Percentiles rank a stretch among this genome's conserved stretches.
Evolutionary conservation across 2,329 filamentous ascomycete genomes (phyloP).

Genomic region (Cordyceps tenuipes): DNA sequence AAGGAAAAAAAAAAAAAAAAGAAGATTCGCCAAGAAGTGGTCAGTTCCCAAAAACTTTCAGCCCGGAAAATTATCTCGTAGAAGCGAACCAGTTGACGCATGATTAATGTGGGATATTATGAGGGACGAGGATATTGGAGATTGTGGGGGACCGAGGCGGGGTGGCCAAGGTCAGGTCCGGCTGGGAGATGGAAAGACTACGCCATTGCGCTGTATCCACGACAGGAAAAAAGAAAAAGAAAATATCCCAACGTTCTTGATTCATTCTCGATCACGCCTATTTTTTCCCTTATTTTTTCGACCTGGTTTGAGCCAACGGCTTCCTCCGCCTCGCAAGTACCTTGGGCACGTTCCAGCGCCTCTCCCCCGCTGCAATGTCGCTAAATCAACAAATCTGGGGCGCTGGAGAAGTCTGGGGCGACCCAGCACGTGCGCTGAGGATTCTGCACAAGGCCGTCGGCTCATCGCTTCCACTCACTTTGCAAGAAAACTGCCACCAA

Average conservation of each 20-base stretch:
- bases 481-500: too few relatives aligned
- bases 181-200: too few relatives aligned
- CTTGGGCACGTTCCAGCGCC: neutral
- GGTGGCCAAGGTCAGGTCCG: neutral
- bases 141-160: slow-evolving; percentile 3
- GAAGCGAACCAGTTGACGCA: neutral
- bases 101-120: neutral
- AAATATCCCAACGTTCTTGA: too few relatives aligned
- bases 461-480: too few relatives aligned
- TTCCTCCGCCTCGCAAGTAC: too few relatives aligned
- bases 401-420: neutral
- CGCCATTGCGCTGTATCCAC: neutral
- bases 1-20: neutral
- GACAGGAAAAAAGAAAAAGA: neutral
- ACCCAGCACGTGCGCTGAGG: neutral
- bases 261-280: neutral
- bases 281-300: neutral
- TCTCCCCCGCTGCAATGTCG: neutral
- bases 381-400: neutral
- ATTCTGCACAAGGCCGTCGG: neutral
- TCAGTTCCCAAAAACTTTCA: neutral
- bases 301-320: neutral
- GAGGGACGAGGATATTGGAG: neutral
- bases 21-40: neutral
- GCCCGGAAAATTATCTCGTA: neutral